Conservation (phyloP, 2,329 filamentous ascomycete genomes). For the Apiospora aurea region DNA sequence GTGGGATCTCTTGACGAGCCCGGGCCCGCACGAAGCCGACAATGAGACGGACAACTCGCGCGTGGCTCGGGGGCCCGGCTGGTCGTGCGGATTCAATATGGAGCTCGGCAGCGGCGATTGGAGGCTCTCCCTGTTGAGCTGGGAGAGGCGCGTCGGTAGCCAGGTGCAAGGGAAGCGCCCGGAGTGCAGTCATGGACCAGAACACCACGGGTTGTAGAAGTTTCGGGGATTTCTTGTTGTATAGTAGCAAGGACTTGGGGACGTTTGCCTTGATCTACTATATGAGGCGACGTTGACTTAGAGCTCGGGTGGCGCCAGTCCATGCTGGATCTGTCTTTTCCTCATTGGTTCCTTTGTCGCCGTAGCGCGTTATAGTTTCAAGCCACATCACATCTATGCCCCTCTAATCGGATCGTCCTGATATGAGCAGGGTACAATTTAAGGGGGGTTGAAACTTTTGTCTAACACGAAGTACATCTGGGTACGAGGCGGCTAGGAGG, state of each 20-base stretch:
- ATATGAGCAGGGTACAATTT: too few species aligned
- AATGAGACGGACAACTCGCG: slow-evolving; percentile 2
- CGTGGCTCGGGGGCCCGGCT: background rate
- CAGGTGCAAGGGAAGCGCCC: background rate
- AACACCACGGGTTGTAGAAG: background rate
- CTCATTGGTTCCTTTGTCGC: background rate
- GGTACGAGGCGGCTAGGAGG: too few species aligned
- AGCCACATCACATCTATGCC: background rate
- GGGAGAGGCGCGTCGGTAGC: background rate
- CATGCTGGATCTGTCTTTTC: background rate
- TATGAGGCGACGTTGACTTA: slow-evolving; percentile 3
- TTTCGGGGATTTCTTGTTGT: background rate
- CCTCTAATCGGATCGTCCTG: background rate
- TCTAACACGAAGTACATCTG: too few species aligned
- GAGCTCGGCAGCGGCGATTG: background rate
- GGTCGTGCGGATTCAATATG: background rate
- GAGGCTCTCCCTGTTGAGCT: slow-evolving; percentile 7
- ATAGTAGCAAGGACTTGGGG: too few species aligned
- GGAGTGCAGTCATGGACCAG: background rate
- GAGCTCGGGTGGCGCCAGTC: background rate
- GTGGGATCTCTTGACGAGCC: background rate
- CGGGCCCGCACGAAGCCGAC: background rate
- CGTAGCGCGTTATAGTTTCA: slow-evolving; percentile 1
- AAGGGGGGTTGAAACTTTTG: too few species aligned
- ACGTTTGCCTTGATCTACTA: background rate